A percentile compares a stretch with the other conserved stretches of the same genome.
These are phyloP conservation scores for Neophaeococcomyces mojaviensis DNA, from an alignment of 2,329 filamentous ascomycete species.

Conservation along the genomic window DNA sequence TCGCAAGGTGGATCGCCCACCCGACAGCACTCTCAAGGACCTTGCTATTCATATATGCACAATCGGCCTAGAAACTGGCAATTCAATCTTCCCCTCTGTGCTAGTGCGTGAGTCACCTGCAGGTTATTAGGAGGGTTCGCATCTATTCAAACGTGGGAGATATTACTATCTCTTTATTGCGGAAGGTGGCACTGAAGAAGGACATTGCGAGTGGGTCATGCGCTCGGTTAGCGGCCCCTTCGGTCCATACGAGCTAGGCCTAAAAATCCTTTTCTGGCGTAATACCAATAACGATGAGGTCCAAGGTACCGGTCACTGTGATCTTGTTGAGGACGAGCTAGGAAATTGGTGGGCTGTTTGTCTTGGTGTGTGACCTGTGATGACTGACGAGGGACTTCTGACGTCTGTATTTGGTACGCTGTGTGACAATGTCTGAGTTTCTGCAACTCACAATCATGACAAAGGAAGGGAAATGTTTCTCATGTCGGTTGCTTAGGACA, in stretches of 20 bases:
- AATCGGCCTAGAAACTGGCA: slow-evolving; percentile 29
- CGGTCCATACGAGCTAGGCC: slow-evolving; percentile 41
- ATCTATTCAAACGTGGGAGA: slow-evolving; percentile 45
- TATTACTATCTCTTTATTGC: slow-evolving; percentile 51
- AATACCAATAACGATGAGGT: slow-evolving; percentile 27
- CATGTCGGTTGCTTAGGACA: slow-evolving; percentile 26
- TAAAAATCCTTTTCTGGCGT: slow-evolving; percentile 42
- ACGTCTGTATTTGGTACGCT: slow-evolving; percentile 38
- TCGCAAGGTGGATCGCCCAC: slow-evolving; percentile 20
- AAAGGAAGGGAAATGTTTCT: slow-evolving; percentile 32
- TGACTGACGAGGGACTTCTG: slow-evolving; percentile 24
- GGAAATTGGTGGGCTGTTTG: slow-evolving; percentile 22
- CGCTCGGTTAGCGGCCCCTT: slow-evolving; percentile 39
- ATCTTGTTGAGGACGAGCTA: slow-evolving; percentile 19
- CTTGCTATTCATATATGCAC: slow-evolving; percentile 11
- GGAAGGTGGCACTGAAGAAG: slow-evolving; percentile 46
- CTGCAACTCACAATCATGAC: too few species aligned
- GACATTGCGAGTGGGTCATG: slow-evolving; percentile 39
- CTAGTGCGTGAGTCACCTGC: slow-evolving; percentile 36
- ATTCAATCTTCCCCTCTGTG: slow-evolving; percentile 26
- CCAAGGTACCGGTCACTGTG: slow-evolving; percentile 22
- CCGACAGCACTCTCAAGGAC: slow-evolving; percentile 6
- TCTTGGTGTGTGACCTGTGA: slow-evolving; percentile 14
- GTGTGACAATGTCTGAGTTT: too few species aligned
- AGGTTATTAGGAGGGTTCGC: slow-evolving; percentile 45